Base-by-base conservation (phyloP, 495 filamentous ascomycete genomes). In the Podospora tetraspora region DNA sequence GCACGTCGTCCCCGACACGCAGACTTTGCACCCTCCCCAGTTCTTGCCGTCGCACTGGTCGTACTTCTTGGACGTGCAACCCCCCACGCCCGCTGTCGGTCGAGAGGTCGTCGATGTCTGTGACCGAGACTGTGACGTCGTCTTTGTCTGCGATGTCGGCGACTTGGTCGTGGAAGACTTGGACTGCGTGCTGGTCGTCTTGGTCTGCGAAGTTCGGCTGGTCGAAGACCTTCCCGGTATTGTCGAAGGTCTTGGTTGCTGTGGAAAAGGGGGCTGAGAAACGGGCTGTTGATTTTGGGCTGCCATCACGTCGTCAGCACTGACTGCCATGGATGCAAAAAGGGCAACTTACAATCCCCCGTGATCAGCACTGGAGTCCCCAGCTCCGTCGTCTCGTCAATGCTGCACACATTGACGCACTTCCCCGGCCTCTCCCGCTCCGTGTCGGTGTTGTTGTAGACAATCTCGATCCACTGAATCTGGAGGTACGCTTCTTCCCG, bases 381-480 rank as follows among this genome's bases (percentile, higher is more conserved):
- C 6, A 75, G 68, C 66, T 73, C 72, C 27, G 73, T 74, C 25
- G 81, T 79, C 66, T 83, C 79, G 71, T 85, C 83, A 57, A 85
- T 81, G 66, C 81, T 83, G 71, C 83, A 85, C 12, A 85, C 74
- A 30, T 78, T 80, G 24, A 68, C 58, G 67, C 83, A 85, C 21
- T 68, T 67, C 12, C 69, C 74, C 30, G 56, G 67, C 57, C 69
- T 73, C 6, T 61, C 63, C 13, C 59, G 52, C 61, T 68, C 63
- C 16, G 66, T 71, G 59, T 77, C 75, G 9, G 79, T 82, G 25
- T 72, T 86, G 73, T 93, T 93, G 70, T 89, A 93, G 1, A 87
- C 86, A 73, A 92, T 74, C 71, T 93, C 89, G 34, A 93, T 88
- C 84, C 88, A 92, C 73, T 91, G 87, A 59, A 93, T 84, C 69